Conservation (phyloP, 2,329 filamentous ascomycete species). For the Chalara sp. region DNA sequence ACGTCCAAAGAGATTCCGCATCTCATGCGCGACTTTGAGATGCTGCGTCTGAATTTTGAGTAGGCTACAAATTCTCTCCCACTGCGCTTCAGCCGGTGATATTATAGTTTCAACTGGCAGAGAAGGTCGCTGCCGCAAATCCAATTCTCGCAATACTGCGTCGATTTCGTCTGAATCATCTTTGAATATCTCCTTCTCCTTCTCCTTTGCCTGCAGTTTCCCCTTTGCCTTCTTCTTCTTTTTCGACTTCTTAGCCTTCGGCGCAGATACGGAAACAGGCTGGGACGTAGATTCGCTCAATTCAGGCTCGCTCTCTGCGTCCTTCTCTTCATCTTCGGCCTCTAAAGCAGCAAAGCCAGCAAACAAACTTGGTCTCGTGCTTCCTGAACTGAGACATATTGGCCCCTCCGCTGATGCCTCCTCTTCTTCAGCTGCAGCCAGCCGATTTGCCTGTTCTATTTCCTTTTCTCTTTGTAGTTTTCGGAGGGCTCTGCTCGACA, state of each 20-base stretch:
- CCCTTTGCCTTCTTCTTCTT: conserved; percentile 56
- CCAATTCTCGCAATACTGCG: conserved; percentile 52
- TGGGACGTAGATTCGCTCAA: conserved; percentile 20
- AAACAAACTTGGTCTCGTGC: conserved; percentile 44
- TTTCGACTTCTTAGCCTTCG: conserved; percentile 42
- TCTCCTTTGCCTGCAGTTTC: conserved; percentile 27
- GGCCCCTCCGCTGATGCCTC: conserved; percentile 24
- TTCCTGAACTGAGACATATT: conserved; percentile 20
- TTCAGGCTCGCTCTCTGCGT: conserved; percentile 24
- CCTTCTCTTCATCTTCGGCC: conserved; percentile 25
- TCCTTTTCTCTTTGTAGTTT: conserved; percentile 29
- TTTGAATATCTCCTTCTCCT: conserved; percentile 23
- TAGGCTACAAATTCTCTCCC: conserved; percentile 43
- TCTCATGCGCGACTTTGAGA: conserved; percentile 84
- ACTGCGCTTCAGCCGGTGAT: conserved; percentile 27
- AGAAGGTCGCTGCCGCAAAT: conserved; percentile 29
- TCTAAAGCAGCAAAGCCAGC: conserved; percentile 42
- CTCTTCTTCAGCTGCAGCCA: conserved; percentile 20
- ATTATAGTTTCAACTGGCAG: conserved; percentile 13
- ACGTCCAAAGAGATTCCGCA: conserved; percentile 68
- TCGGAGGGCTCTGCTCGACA: conserved; percentile 29
- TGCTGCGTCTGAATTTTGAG: conserved; percentile 62
- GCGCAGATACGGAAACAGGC: conserved; percentile 19
- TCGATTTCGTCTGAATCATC: conserved; percentile 57
- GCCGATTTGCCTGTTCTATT: conserved; percentile 18